These are phyloP conservation scores for Hypoxylon sp. DNA, from an alignment of 2,329 filamentous ascomycete species.

Conservation along the genomic window DNA sequence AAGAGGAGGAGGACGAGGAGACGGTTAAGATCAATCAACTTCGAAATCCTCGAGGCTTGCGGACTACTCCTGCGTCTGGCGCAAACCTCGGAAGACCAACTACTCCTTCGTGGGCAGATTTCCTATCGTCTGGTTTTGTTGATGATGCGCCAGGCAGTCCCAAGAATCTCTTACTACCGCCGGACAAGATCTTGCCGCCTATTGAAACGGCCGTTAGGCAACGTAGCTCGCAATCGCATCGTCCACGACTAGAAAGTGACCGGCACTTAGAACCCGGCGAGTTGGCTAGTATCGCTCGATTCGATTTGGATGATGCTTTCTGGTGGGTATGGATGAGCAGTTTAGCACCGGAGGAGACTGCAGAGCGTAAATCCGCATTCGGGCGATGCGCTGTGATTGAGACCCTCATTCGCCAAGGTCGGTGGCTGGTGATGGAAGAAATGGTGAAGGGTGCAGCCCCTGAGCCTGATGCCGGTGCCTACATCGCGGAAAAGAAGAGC, in stretches of 20 bases:
- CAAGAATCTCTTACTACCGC: conserved; percentile 82
- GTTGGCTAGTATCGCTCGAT: conserved; percentile 86
- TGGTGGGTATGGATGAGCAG: conserved; percentile 99
- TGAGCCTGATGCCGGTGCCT: conserved; percentile 84
- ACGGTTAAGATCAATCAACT: conserved; percentile 56
- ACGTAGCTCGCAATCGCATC: conserved; percentile 88
- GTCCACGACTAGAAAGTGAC: conserved; percentile 76
- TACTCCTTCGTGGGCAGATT: conserved; percentile 98
- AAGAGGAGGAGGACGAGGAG: conserved; percentile 75
- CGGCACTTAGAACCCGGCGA: conserved; percentile 86
- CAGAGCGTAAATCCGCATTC: conserved; percentile 89
- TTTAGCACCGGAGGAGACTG: conserved; percentile 88
- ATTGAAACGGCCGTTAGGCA: conserved; percentile 79
- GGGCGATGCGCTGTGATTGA: conserved; percentile 93
- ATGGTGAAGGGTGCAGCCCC: conserved; percentile 93
- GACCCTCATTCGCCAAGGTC: conserved; percentile 81
- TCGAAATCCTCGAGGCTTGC: conserved; percentile 62
- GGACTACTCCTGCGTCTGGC: conserved; percentile 74
- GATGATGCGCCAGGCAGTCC: conserved; percentile 76
- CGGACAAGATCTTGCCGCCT: conserved; percentile 90
- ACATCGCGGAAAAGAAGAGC: conserved; percentile 95
- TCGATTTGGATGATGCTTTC: conserved; percentile 94
- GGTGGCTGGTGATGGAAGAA: conserved; percentile 96
- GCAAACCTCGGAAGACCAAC: conserved; percentile 81
- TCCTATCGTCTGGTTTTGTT: conserved; percentile 91